Conservation (phyloP, 2,329 filamentous ascomycete genomes). For the Botrytis byssoidea region DNA sequence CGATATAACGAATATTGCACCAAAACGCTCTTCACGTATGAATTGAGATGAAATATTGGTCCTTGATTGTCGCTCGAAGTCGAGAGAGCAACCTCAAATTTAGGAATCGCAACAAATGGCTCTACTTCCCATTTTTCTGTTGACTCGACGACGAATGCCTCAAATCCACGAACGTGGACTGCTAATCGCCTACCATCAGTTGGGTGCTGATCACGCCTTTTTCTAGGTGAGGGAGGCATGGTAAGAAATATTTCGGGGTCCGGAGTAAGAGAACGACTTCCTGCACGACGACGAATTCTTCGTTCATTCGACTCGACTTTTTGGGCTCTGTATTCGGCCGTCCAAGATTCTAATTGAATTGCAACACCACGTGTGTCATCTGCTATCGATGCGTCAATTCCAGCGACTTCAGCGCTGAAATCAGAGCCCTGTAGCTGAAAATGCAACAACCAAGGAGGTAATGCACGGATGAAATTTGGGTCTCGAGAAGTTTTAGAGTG, state of each 20-base stretch:
- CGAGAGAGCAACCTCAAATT: slow-evolving; percentile 81
- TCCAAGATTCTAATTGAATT: slow-evolving; percentile 83
- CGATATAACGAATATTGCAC: slow-evolving; percentile 91
- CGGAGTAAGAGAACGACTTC: slow-evolving; percentile 65
- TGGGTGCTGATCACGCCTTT: slow-evolving; percentile 49
- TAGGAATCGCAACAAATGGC: slow-evolving; percentile 80
- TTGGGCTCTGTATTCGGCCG: slow-evolving; percentile 83
- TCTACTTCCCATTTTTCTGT: slow-evolving; percentile 81
- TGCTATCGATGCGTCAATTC: slow-evolving; percentile 80
- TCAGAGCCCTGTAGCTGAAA: slow-evolving; percentile 84
- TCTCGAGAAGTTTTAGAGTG: slow-evolving; percentile 51
- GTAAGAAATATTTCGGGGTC: slow-evolving; percentile 62
- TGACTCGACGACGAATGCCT: slow-evolving; percentile 87
- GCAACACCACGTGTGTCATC: slow-evolving; percentile 78
- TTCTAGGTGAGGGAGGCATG: slow-evolving; percentile 50
- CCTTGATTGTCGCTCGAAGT: slow-evolving; percentile 85
- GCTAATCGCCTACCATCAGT: slow-evolving; percentile 81
- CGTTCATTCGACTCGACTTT: slow-evolving; percentile 64
- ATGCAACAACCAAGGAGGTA: slow-evolving; percentile 82
- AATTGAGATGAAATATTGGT: slow-evolving; percentile 83
- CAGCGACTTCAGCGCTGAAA: slow-evolving; percentile 87
- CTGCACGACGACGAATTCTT: slow-evolving; percentile 63
- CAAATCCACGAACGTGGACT: slow-evolving; percentile 77
- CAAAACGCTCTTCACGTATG: slow-evolving; percentile 73
- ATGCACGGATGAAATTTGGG: slow-evolving; percentile 69